Evolutionary conservation across 1,139 yeast genomes (phyloP), one percentile per base, ranked within the genome.

Genomic region (Protomyces pachydermus): DNA sequence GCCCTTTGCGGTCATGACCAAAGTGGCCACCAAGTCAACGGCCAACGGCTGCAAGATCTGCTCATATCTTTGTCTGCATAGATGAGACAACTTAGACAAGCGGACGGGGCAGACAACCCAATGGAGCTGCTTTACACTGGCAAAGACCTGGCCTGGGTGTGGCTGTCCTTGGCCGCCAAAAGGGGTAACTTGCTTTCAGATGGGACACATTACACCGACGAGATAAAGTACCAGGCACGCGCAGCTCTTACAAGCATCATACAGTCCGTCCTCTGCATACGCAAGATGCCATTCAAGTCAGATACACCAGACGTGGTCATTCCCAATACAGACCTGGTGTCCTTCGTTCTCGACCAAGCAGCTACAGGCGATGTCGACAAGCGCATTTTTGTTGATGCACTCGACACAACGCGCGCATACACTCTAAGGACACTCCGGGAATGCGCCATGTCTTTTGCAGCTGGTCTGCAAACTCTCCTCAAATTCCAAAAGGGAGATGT

Each of bases 401-500:
- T 51, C 12, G 53, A 58, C 20, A 25, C 20, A 0, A 39, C 39
- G 10, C 34, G 46, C 5, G 32, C 32, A 12, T 25, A 58, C 35
- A 52, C 32, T 25, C 42, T 58, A 18, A n/a, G 16, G 20, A 28
- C 56, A 12, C 53, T 61, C 25, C 35, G 52, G 12, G 48, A 48
- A 10, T 12, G 23, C 8, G 46, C 65, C 5, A 38, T 34, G 10
- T 37, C 39, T 2, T 28, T 56, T 18, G 61, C 55, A 12, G 45
- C 51, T 18, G 65, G 61, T n/a, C 56, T 76, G 14, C 66, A 62
- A 9, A 46, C 66, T 25, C 64, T 68, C 55, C 71, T 67, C 50
- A 68, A 68, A 5, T 62, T 75, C 46, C 16, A 61, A 16, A 62
- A 67, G 25, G 71, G 71, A 61, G 76, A 74, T 51, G 77, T 74